Evolutionary conservation across 2,329 filamentous ascomycete species (phyloP).

Genomic region (Colletotrichum sp.): DNA sequence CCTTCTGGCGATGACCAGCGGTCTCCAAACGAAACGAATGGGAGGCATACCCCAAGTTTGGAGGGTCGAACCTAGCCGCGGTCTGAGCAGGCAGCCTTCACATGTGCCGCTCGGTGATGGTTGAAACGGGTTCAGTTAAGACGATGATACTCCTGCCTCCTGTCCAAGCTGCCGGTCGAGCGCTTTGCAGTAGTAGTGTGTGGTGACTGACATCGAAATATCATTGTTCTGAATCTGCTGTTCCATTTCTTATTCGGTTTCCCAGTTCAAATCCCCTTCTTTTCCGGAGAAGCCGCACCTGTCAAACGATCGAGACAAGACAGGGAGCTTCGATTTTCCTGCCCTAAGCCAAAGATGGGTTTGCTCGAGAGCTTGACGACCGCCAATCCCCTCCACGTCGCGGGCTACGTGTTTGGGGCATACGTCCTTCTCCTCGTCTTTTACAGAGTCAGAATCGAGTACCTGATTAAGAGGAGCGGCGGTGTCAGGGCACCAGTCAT

Average conservation of each 20-base stretch:
- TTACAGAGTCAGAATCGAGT: conserved; percentile 1
- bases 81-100: conserved; percentile 1
- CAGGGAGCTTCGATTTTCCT: not conserved
- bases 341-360: not conserved
- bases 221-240: not conserved
- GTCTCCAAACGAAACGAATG: conserved; percentile 5
- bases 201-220: not conserved
- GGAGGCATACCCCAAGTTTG: conserved; percentile 1
- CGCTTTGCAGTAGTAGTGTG: not conserved
- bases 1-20: not conserved
- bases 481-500: conserved; percentile 21
- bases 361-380: not conserved
- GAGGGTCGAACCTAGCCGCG: conserved; percentile 10
- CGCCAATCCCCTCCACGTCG: conserved; percentile 7
- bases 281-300: not conserved
- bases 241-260: not conserved
- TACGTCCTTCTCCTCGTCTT: conserved; percentile 2
- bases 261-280: not conserved
- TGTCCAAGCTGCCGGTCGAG: not conserved
- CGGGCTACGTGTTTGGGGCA: conserved; percentile 1
- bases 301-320: not conserved
- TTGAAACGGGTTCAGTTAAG: conserved; percentile 16
- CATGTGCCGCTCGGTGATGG: conserved; percentile 18
- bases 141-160: conserved; percentile 11
- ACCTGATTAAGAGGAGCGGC: conserved; percentile 4